A percentile compares a stretch with the other conserved stretches of the same genome.
Conservation (phyloP, 202 grass and related monocot species). For the Setaria italica region DNA sequence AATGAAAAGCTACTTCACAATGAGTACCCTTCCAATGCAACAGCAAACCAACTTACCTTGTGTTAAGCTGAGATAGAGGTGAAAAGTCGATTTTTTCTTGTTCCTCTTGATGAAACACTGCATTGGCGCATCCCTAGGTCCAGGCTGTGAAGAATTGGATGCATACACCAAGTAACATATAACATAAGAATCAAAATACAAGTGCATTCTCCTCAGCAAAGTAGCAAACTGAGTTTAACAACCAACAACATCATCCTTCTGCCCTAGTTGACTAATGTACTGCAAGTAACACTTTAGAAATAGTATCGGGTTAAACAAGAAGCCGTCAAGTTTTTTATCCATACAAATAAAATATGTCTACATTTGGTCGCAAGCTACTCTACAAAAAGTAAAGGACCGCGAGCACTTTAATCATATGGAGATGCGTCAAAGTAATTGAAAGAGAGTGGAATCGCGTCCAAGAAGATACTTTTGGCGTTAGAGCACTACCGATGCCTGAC, state of each 20-base stretch:
- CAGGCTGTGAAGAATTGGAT: slow-evolving; percentile 43
- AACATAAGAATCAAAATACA: background rate
- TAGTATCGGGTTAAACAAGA: background rate
- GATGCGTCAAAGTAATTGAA: background rate
- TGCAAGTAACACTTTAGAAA: background rate
- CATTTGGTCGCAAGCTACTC: background rate
- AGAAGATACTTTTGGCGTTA: background rate
- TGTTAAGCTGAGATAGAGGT: slow-evolving; percentile 60
- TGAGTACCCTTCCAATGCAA: slow-evolving; percentile 11
- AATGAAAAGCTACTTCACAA: background rate
- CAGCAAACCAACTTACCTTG: slow-evolving; percentile 35
- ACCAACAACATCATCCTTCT: background rate
- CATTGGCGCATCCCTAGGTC: slow-evolving; percentile 52
- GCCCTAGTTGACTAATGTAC: background rate
- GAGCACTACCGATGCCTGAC: background rate
- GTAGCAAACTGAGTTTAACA: background rate
- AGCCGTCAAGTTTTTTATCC: background rate
- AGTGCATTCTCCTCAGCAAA: background rate
- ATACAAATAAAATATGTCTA: background rate
- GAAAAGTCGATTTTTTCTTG: slow-evolving; percentile 52
- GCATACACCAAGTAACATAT: background rate
- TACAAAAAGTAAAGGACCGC: background rate
- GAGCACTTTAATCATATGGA: background rate
- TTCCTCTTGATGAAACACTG: slow-evolving; percentile 66
- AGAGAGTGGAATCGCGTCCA: background rate